Evolutionary conservation across 768 basidiomycete genomes (phyloP), one percentile per base, ranked within the genome.

Genomic region (Lactarius sp.): DNA sequence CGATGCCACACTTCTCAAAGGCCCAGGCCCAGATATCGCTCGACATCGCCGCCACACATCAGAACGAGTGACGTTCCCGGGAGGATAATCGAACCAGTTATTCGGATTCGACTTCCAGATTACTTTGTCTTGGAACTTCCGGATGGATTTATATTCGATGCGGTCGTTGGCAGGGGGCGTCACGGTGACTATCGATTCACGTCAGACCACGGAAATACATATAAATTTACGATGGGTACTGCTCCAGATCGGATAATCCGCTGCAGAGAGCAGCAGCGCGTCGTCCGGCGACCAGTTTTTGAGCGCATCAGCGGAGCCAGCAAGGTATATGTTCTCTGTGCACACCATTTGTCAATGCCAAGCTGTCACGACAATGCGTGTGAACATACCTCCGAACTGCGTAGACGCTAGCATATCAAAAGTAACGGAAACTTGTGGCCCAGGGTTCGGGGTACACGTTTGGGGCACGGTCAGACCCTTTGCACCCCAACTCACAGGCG

Each of bases 41-140:
- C n/a, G n/a, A n/a, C 6, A 9, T 73, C 64, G 75, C 22, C 73
- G 70, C 75, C 75, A 75, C 36, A 52, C 64, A 59, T 76, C 74
- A 65, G 27, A 27, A 27, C 27, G 27, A 33, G 58, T 73, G 56
- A 67, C 42, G n/a, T 36, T 64, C 10, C 76, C 76, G 27, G 27
- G 27, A 27, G 27, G 27, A 27, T 27, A 27, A 27, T 27, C 3
- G 27, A 27, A 27, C 27, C 27, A 2, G 64, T 78, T 81, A 70
- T 88, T 87, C 36, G 87, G 85, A 70, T 85, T 87, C 27, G 79
- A 75, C 74, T 89, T 85, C 89, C 88, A 91, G 13, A 82, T 85
- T 42, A 86, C 76, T 10, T 69, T 69, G 4, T 80, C 84, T 56
- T 83, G 83, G 70, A 79, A 62, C 67, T 75, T 86, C 59, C 82